Evolutionary conservation across 805 yeast species (phyloP).

Genomic region (Sugiyamaella qingdaonensis): DNA sequence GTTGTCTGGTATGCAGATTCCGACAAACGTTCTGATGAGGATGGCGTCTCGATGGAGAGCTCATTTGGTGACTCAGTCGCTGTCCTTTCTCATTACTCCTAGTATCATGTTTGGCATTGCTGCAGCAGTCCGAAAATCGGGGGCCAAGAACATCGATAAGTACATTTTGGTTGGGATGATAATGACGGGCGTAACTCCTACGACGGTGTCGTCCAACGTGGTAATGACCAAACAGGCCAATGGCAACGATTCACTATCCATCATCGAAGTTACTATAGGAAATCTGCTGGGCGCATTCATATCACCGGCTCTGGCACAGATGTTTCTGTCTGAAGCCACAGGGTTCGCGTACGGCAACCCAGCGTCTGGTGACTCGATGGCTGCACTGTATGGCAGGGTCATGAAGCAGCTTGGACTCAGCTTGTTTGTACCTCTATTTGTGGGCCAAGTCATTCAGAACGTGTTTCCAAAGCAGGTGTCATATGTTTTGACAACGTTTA

Average conservation of each 20-base stretch:
- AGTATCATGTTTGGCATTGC: slow-evolving; percentile 70
- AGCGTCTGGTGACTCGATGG: slow-evolving; percentile 45
- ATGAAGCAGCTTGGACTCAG: slow-evolving; percentile 85
- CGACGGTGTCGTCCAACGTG: slow-evolving; percentile 87
- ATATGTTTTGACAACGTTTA: slow-evolving; percentile 54
- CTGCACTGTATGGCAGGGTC: slow-evolving; percentile 61
- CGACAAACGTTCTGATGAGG: slow-evolving; percentile 53
- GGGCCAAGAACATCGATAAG: slow-evolving; percentile 55
- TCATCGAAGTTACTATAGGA: slow-evolving; percentile 83
- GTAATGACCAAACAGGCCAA: slow-evolving; percentile 86
- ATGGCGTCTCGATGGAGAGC: slow-evolving; percentile 79
- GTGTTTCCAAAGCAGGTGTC: slow-evolving; percentile 60
- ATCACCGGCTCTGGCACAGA: slow-evolving; percentile 78
- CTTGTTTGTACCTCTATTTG: slow-evolving; percentile 78
- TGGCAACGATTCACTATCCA: slow-evolving; percentile 73
- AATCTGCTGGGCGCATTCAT: slow-evolving; percentile 81
- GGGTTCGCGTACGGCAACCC: slow-evolving; percentile 81
- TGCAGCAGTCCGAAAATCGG: slow-evolving; percentile 57
- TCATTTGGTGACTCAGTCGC: slow-evolving; percentile 61
- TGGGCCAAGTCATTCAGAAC: slow-evolving; percentile 82
- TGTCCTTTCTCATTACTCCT: slow-evolving; percentile 69
- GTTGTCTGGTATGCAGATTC: slow-evolving; percentile 76
- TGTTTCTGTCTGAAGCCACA: slow-evolving; percentile 50
- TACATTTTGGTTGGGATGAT: slow-evolving; percentile 81
- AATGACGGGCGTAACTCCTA: slow-evolving; percentile 83